phyloP scores from a whole-genome alignment of 2,329 filamentous ascomycete genomes.

The Sclerotinia trifoliorum region DNA sequence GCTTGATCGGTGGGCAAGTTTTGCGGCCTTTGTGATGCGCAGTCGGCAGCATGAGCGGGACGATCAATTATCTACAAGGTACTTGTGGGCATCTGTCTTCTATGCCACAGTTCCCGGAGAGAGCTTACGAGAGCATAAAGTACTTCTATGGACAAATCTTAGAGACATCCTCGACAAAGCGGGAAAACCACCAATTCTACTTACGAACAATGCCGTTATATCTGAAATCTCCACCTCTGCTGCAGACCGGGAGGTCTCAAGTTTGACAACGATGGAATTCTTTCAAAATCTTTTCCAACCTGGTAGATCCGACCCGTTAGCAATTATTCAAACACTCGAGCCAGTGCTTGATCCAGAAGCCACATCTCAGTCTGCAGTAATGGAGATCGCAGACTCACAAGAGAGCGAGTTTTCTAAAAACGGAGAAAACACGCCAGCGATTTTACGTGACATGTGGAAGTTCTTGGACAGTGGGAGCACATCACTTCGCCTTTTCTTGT shows the following conservation, averaged over 20 bases:
- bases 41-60: constrained; percentile 30
- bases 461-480: constrained; percentile 81
- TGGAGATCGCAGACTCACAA: constrained; percentile 21
- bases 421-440: constrained; percentile 35
- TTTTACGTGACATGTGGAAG: constrained; percentile 75
- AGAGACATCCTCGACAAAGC: constrained; percentile 52
- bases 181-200: constrained; percentile 52
- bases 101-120: constrained; percentile 57
- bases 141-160: constrained; percentile 63
- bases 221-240: constrained; percentile 79
- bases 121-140: constrained; percentile 56
- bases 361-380: constrained; percentile 44
- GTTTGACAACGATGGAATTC: constrained; percentile 93
- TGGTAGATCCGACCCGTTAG: constrained; percentile 74
- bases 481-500: constrained; percentile 80
- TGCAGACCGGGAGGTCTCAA: constrained; percentile 86
- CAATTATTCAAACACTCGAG: constrained; percentile 87
- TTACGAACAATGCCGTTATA: constrained; percentile 88
- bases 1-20: constrained; percentile 57
- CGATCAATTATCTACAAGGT: constrained; percentile 53
- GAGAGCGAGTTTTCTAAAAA: constrained; percentile 24
- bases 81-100: constrained; percentile 66
- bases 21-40: constrained; percentile 54
- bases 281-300: constrained; percentile 87
- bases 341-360: constrained; percentile 78